Evolutionary conservation across 306 rosid genomes (phyloP), one percentile per base, ranked within the genome.

Genomic region (Psophocarpus tetragonolobus): DNA sequence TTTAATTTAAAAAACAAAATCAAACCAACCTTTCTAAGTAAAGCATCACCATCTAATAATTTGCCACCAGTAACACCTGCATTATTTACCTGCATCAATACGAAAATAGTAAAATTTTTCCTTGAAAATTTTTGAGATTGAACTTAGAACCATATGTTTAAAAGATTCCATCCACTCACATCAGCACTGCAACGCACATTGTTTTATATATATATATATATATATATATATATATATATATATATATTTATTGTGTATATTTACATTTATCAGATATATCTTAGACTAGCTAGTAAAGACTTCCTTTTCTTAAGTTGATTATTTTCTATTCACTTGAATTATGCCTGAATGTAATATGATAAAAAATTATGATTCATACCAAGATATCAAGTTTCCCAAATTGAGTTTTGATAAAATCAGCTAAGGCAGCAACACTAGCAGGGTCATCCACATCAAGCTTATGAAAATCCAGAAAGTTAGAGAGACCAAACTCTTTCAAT

Each of bases 311-410:
- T n/a, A n/a, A n/a, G n/a, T n/a, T n/a, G n/a, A n/a, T n/a, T n/a
- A n/a, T n/a, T n/a, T n/a, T n/a, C n/a, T n/a, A n/a, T n/a, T n/a
- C n/a, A n/a, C n/a, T n/a, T n/a, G n/a, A n/a, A n/a, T n/a, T n/a
- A n/a, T n/a, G n/a, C n/a, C n/a, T n/a, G n/a, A n/a, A n/a, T n/a
- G n/a, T n/a, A n/a, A n/a, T n/a, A n/a, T n/a, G n/a, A 13, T 18
- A 5, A 61, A 24, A 48, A 48, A 77, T 26, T 42, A 67, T 76
- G 6, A 24, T 29, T 35, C 74, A 36, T 56, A 84, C 87, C 85
- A 80, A 71, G 45, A 84, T 84, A 80, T 84, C 87, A 65, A 84
- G 87, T 80, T 76, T 76, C 48, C 82, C 85, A 71, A 84, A 80
- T 18, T 71, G 39, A 68, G 45, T 38, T 48, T 71, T 71, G 71